Percentiles rank a stretch among this genome's conserved stretches.
phyloP scores from a whole-genome alignment of 805 yeast species.

The Geotrichum ghanense region DNA sequence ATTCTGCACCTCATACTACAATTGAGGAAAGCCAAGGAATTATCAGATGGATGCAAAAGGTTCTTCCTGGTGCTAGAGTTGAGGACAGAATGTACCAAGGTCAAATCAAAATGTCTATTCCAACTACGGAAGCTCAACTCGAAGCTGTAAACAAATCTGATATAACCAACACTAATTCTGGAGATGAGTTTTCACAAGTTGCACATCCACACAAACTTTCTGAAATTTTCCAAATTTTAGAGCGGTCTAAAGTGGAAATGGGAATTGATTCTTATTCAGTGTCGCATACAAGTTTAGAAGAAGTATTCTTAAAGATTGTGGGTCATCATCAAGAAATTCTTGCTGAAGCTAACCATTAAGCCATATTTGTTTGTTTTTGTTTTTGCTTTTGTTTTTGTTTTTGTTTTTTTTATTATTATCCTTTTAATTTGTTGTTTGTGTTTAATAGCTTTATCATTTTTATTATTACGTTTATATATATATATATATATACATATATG shows the following conservation, averaged over 20 bases:
- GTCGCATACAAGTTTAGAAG: slow-evolving; percentile 23
- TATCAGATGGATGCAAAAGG: slow-evolving; percentile 15
- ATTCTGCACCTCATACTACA: slow-evolving; percentile 20
- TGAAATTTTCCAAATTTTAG: slow-evolving; percentile 15
- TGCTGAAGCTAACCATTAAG: too few relatives aligned
- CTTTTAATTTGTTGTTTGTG: too few relatives aligned
- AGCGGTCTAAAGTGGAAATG: background rate
- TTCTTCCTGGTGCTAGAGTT: slow-evolving; percentile 18
- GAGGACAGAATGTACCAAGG: slow-evolving; percentile 25
- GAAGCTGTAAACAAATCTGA: slow-evolving; percentile 3
- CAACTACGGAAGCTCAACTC: slow-evolving; percentile 14
- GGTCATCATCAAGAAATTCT: slow-evolving; percentile 18
- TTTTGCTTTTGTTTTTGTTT: too few relatives aligned
- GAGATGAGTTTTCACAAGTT: background rate
- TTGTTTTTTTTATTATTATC: too few relatives aligned
- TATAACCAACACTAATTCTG: background rate
- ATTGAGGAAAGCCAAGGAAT: slow-evolving; percentile 18
- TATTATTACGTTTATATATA: too few relatives aligned
- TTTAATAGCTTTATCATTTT: too few relatives aligned
- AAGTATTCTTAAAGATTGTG: slow-evolving; percentile 24
- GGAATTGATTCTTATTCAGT: slow-evolving; percentile 23
- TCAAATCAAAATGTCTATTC: slow-evolving; percentile 22
- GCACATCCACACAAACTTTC: slow-evolving; percentile 5
- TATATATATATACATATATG: too few relatives aligned
- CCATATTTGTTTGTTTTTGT: too few relatives aligned